A percentile compares a stretch with the other conserved stretches of the same genome.
Conservation (phyloP, 352 stramenopile species). For the Pythium diclinum region DNA sequence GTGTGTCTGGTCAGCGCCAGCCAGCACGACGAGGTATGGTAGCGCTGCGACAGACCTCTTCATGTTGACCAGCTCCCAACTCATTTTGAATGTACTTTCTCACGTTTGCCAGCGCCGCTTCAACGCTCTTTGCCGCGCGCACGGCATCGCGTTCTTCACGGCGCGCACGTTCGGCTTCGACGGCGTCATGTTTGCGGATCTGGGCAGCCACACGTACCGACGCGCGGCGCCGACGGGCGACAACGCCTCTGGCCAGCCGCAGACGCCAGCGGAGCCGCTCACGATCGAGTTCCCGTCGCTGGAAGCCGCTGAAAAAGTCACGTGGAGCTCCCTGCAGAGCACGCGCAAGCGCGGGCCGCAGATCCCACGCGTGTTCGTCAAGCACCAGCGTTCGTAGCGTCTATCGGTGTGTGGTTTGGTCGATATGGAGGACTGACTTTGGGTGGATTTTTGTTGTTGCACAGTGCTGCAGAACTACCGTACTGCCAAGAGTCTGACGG, state of each 20-base stretch:
- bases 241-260: constrained; percentile 9
- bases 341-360: constrained; percentile 65
- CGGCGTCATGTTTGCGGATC: constrained; percentile 73
- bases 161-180: constrained; percentile 75
- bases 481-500: constrained; percentile 22
- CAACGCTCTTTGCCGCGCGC: constrained; percentile 53
- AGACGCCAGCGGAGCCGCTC: constrained; percentile 32
- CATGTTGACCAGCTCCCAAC: not conserved
- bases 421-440: too few species aligned
- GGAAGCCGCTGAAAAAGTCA: constrained; percentile 38
- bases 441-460: not conserved
- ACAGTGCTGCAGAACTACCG: constrained; percentile 67
- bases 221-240: constrained; percentile 31
- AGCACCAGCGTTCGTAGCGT: constrained; percentile 58
- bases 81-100: not conserved
- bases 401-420: not conserved
- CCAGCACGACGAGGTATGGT: constrained; percentile 37
- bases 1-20: constrained; percentile 66
- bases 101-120: constrained; percentile 38
- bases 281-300: constrained; percentile 61
- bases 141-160: constrained; percentile 69
- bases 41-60: not conserved
- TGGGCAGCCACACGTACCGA: constrained; percentile 67
- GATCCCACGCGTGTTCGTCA: constrained; percentile 73
- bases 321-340: constrained; percentile 66